Conservation (phyloP, 2,329 filamentous ascomycete species). For the Tolypocladium sp. region DNA sequence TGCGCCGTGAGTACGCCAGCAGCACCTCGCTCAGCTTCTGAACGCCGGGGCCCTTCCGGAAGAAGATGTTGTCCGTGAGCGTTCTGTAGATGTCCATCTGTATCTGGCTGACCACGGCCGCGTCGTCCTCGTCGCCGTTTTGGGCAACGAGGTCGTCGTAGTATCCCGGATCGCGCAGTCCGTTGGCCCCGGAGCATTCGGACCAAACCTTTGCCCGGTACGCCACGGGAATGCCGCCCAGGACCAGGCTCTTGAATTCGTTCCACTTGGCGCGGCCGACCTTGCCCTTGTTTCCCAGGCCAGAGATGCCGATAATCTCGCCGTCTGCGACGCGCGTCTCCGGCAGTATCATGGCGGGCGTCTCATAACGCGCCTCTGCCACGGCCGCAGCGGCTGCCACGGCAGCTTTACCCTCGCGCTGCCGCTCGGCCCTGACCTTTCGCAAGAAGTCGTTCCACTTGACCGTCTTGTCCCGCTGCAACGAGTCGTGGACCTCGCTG, state of each 20-base stretch:
- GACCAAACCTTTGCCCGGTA: slow-evolving; percentile 89
- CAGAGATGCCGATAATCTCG: slow-evolving; percentile 80
- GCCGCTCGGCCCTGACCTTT: slow-evolving; percentile 77
- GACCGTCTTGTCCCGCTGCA: slow-evolving; percentile 72
- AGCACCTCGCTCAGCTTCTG: slow-evolving; percentile 78
- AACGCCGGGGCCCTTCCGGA: slow-evolving; percentile 82
- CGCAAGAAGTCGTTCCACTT: slow-evolving; percentile 89
- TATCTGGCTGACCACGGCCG: slow-evolving; percentile 70
- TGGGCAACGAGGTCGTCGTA: slow-evolving; percentile 72
- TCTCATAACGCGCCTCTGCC: slow-evolving; percentile 49
- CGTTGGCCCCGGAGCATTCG: slow-evolving; percentile 80
- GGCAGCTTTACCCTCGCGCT: slow-evolving; percentile 68
- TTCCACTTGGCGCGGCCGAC: slow-evolving; percentile 87
- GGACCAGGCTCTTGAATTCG: slow-evolving; percentile 76
- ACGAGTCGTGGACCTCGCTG: slow-evolving; percentile 72
- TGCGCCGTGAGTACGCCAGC: slow-evolving; percentile 79
- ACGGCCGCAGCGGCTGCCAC: slow-evolving; percentile 51
- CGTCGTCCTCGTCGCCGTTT: slow-evolving; percentile 48
- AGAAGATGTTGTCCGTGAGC: slow-evolving; percentile 94
- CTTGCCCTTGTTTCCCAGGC: slow-evolving; percentile 86
- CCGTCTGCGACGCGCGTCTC: slow-evolving; percentile 75
- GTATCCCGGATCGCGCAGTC: slow-evolving; percentile 74
- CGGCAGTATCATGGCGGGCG: slow-evolving; percentile 57
- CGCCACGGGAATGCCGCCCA: slow-evolving; percentile 81
- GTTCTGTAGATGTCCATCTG: slow-evolving; percentile 95